Evolutionary conservation across 441 rosid species (phyloP).

Genomic region (Adansonia gregorii): DNA sequence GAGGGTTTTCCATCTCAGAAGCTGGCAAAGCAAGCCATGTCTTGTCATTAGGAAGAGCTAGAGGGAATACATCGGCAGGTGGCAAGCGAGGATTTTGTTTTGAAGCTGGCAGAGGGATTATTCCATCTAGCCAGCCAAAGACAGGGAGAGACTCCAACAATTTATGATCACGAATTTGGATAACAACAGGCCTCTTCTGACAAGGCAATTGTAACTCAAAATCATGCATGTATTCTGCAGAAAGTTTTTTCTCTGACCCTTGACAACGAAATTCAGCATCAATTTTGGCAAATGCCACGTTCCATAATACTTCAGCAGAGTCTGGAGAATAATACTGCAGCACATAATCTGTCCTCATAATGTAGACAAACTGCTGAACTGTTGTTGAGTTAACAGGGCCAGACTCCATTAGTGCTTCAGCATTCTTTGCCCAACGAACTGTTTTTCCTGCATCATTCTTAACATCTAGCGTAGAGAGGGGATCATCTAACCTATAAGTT

Average conservation of each 20-base stretch:
- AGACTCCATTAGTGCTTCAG: slow-evolving; percentile 49
- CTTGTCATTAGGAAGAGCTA: slow-evolving; percentile 51
- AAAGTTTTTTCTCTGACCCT: slow-evolving; percentile 38
- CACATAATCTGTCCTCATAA: slow-evolving; percentile 74
- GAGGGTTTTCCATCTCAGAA: slow-evolving; percentile 40
- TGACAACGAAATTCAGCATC: slow-evolving; percentile 76
- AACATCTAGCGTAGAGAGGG: slow-evolving; percentile 35
- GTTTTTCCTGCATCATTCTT: slow-evolving; percentile 42
- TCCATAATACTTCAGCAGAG: slow-evolving; percentile 73
- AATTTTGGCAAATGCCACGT: slow-evolving; percentile 72
- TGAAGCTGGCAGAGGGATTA: slow-evolving; percentile 45
- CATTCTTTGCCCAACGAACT: slow-evolving; percentile 45
- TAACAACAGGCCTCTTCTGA: slow-evolving; percentile 53
- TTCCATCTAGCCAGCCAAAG: slow-evolving; percentile 42
- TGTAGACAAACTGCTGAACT: slow-evolving; percentile 50
- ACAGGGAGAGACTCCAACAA: slow-evolving; percentile 42
- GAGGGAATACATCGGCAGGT: slow-evolving; percentile 38
- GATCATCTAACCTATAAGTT: slow-evolving; percentile 50
- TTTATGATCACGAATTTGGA: slow-evolving; percentile 55
- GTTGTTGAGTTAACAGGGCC: slow-evolving; percentile 36
- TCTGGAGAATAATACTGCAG: slow-evolving; percentile 65
- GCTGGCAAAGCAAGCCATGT: slow-evolving; percentile 54
- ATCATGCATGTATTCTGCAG: slow-evolving; percentile 34
- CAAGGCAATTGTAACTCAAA: slow-evolving; percentile 52
- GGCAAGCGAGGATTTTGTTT: slow-evolving; percentile 38